Conservation (phyloP, 805 yeast genomes). For the Komagataella pseudopastoris region DNA sequence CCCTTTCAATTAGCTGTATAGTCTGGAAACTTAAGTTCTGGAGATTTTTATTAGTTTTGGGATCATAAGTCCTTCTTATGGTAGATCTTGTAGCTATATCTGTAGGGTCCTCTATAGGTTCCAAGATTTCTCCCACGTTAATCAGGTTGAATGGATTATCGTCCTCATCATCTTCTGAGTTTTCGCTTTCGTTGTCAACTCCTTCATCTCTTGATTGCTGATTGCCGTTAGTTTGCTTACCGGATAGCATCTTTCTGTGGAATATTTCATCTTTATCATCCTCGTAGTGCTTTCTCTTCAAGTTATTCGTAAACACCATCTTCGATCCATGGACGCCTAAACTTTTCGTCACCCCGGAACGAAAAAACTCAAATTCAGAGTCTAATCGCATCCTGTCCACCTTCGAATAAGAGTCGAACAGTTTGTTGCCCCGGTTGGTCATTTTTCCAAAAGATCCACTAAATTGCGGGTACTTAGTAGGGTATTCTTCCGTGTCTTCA, state of each 20-base stretch:
- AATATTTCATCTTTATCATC: not conserved
- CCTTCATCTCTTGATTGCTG: not conserved
- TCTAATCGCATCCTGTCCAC: not conserved
- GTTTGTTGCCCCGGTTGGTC: not conserved
- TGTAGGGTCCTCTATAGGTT: constrained; percentile 71
- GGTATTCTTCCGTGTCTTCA: not conserved
- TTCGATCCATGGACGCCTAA: not conserved
- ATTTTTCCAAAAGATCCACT: not conserved
- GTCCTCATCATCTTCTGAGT: not conserved
- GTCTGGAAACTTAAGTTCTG: constrained; percentile 56
- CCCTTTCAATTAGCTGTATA: constrained; percentile 66
- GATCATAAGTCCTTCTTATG: constrained; percentile 50
- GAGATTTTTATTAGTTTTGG: constrained; percentile 28
- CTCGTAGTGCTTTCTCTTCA: not conserved
- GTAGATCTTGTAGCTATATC: constrained; percentile 66
- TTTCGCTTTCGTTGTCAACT: not conserved
- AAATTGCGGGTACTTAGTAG: not conserved
- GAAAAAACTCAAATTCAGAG: not conserved
- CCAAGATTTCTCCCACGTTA: constrained; percentile 38
- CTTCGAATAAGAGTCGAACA: not conserved
- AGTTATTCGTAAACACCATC: not conserved
- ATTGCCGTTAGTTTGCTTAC: not conserved
- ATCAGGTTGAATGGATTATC: not conserved
- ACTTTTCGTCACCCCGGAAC: not conserved
- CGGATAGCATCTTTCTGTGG: not conserved